phyloP scores from a whole-genome alignment of 108 stramenopile species.

The Cyclotella atomus region DNA sequence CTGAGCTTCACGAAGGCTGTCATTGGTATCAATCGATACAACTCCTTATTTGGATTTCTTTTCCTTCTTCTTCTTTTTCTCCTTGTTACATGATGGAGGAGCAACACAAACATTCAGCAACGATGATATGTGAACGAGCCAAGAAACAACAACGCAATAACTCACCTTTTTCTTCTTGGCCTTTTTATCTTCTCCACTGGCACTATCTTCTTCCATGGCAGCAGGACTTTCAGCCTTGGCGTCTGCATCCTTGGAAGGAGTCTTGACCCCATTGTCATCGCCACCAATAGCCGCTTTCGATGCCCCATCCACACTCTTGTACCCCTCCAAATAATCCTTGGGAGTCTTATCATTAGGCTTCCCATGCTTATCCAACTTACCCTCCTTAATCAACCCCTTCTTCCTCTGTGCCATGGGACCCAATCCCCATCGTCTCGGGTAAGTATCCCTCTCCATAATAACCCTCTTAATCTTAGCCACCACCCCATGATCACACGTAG shows the following conservation, averaged over 20 bases:
- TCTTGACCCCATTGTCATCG: constrained; percentile 22
- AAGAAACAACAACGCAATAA: neutral
- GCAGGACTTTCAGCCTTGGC: constrained; percentile 25
- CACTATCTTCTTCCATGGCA: constrained; percentile 44
- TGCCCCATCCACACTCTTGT: constrained; percentile 70
- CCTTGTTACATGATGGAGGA: constrained; percentile 21
- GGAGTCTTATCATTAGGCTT: constrained; percentile 98
- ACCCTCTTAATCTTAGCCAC: constrained; percentile 99
- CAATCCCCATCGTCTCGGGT: constrained; percentile 98
- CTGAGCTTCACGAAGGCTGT: neutral
- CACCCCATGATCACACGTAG: constrained; percentile 98
- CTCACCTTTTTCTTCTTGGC: constrained; percentile 47
- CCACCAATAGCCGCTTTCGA: constrained; percentile 53
- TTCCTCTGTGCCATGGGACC: constrained; percentile 98
- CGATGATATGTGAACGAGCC: neutral
- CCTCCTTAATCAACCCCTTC: constrained; percentile 97
- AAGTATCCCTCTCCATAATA: constrained; percentile 99
- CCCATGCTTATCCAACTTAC: constrained; percentile 98
- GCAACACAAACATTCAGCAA: neutral
- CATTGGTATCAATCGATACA: neutral
- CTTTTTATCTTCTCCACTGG: constrained; percentile 27
- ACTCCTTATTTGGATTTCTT: constrained; percentile 41
- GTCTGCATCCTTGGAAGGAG: constrained; percentile 27
- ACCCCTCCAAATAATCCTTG: constrained; percentile 86
- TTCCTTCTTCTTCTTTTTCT: constrained; percentile 82